These are phyloP conservation scores for Margaritispora aquatica DNA, from an alignment of 495 filamentous ascomycete genomes.

Conservation along the genomic window DNA sequence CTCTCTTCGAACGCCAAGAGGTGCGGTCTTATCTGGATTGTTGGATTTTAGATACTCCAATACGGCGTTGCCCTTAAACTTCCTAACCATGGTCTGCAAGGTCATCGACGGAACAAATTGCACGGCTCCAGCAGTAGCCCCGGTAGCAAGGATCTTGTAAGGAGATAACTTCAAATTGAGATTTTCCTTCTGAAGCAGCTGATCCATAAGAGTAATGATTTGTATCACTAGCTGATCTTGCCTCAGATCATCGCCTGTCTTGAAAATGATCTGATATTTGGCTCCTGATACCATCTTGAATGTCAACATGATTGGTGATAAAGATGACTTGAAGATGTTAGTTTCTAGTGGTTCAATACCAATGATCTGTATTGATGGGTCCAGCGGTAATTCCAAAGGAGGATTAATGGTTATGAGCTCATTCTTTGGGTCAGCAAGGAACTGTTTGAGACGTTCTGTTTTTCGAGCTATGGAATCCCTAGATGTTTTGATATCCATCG, in stretches of 20 bases:
- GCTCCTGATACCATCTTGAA: conserved; percentile 73
- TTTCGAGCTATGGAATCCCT: conserved; percentile 72
- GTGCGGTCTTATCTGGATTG: conserved; percentile 79
- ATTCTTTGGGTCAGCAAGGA: conserved; percentile 82
- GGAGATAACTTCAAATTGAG: conserved; percentile 92
- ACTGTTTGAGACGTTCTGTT: conserved; percentile 73
- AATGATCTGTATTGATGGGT: conserved; percentile 71
- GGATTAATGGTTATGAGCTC: conserved; percentile 78
- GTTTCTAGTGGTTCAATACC: conserved; percentile 81
- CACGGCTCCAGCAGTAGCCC: conserved; percentile 78
- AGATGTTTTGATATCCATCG: conserved; percentile 80
- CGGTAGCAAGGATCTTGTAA: conserved; percentile 93
- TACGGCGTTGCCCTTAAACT: conserved; percentile 66
- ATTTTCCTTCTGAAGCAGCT: conserved; percentile 92
- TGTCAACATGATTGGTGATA: conserved; percentile 84
- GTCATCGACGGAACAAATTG: conserved; percentile 88
- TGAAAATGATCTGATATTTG: conserved; percentile 91
- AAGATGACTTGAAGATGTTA: conserved; percentile 89
- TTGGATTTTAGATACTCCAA: conserved; percentile 83
- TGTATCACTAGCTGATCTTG: conserved; percentile 98
- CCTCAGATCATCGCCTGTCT: conserved; percentile 92
- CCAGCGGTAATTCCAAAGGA: conserved; percentile 80
- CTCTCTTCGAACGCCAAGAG: conserved; percentile 83
- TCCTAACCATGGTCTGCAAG: conserved; percentile 70
- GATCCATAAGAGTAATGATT: conserved; percentile 97